Percentiles rank a stretch among this genome's conserved stretches.
phyloP scores from a whole-genome alignment of 768 basidiomycete genomes.

The Gyrodon lividus region DNA sequence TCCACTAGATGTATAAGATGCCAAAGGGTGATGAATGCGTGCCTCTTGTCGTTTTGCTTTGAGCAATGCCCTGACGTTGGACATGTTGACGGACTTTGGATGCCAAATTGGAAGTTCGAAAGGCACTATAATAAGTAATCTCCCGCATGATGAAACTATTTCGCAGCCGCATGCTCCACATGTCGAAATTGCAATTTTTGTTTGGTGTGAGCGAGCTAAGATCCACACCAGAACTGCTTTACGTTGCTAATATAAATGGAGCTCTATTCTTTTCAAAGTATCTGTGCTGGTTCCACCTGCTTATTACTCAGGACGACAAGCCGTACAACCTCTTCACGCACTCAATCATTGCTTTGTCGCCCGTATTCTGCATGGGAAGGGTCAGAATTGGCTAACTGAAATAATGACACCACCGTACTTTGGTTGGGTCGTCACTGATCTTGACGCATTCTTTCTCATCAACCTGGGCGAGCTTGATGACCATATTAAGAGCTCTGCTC shows the following conservation, averaged over 20 bases:
- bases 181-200: too few species aligned
- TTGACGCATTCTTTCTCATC: slow-evolving; percentile 81
- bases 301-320: slow-evolving; percentile 1
- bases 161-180: too few species aligned
- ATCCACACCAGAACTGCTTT: too few species aligned
- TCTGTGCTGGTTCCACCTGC: too few species aligned
- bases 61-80: slow-evolving; percentile 79
- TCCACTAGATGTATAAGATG: slow-evolving; percentile 62
- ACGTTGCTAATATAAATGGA: background rate
- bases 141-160: too few species aligned
- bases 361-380: slow-evolving; percentile 56
- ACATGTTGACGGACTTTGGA: slow-evolving; percentile 40
- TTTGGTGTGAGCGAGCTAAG: too few species aligned
- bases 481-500: slow-evolving; percentile 89
- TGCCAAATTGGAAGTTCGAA: too few species aligned
- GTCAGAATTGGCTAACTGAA: background rate
- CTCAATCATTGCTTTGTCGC: slow-evolving; percentile 56
- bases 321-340: slow-evolving; percentile 46
- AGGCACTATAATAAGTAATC: too few species aligned
- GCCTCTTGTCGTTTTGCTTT: slow-evolving; percentile 81
- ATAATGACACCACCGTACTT: slow-evolving; percentile 42
- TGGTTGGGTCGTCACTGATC: slow-evolving; percentile 88
- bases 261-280: background rate
- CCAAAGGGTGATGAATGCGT: slow-evolving; percentile 70
- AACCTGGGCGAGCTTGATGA: slow-evolving; percentile 85